Base-by-base conservation (phyloP, 805 yeast genomes). In the Spathaspora passalidarum region DNA sequence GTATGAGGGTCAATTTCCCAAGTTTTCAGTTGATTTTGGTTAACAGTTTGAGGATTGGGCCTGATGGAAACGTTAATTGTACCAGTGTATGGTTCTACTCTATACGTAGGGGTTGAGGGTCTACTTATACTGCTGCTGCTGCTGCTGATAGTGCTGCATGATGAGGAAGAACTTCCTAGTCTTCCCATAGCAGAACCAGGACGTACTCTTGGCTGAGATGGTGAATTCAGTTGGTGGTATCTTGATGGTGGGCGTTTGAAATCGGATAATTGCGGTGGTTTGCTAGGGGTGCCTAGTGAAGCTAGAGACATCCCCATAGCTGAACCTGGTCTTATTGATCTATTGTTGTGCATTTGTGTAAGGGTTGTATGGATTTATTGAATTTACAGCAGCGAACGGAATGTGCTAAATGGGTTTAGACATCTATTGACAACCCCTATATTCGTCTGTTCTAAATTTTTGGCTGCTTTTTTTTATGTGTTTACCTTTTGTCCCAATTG, bases 51-150 rank as follows among this genome's bases (percentile, higher is more conserved):
- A 0, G 96, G 96, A 52, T 84, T 82, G 14, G 91, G 89, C 49
- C 97, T 70, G 10, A 89, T 78, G 0, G 90, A 78, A 1, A 89
- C 96, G 1, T 80, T 76, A 51, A 89, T 88, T 13, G 84, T 74
- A 1, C 95, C 95, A 3, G 80, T 74, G 56, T 84, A 86, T 0
- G 75, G 75, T 40, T 71, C 76, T 9, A 54, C 55, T 41, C 46
- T 52, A 29, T 44, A 6, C 52, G 21, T n/a, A 45, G 41, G 40
- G 13, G 47, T 19, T 8, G 41, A 38, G 21, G 41, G 32, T 14
- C 41, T 9, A 20, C 41, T 38, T 21, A 4, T 17, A 35, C 19
- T 32, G 8, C 22, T 35, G 14, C 22, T 10, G 16, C 23, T 21
- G 13, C n/a, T 29, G n/a, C n/a, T n/a, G n/a, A n/a, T n/a, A n/a